phyloP scores from a whole-genome alignment of 164 flowering plant species.

The Cinnamomum chago region DNA sequence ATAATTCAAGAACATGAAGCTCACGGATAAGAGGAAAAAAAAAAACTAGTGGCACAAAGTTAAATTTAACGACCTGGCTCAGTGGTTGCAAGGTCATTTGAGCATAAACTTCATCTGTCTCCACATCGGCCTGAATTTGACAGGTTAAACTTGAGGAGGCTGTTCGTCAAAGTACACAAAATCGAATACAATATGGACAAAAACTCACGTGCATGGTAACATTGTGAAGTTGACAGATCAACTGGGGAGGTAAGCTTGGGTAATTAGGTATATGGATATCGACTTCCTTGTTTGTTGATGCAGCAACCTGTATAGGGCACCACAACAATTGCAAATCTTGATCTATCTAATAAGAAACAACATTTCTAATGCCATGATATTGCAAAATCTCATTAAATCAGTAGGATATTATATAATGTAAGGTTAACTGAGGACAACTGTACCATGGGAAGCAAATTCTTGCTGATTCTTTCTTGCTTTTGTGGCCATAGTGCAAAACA shows the following conservation, averaged over 20 bases:
- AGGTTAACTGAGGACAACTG: neutral
- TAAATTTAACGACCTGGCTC: constrained; percentile 43
- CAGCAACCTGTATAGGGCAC: constrained; percentile 55
- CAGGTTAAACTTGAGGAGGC: constrained; percentile 10
- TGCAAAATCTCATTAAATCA: neutral
- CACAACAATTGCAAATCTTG: neutral
- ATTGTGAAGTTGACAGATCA: constrained; percentile 89
- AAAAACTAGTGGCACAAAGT: neutral
- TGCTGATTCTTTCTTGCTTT: neutral
- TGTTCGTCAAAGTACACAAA: neutral
- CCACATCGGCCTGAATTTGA: constrained; percentile 75
- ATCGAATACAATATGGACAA: neutral
- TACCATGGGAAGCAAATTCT: neutral
- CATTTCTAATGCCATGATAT: neutral
- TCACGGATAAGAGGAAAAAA: neutral
- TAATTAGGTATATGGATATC: constrained; percentile 85
- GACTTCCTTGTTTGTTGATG: constrained; percentile 84
- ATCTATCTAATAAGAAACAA: too few species aligned
- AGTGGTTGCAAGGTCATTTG: constrained; percentile 94
- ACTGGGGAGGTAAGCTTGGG: constrained; percentile 89
- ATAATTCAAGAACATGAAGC: neutral
- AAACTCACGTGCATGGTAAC: constrained; percentile 87
- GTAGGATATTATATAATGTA: neutral
- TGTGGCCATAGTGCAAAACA: neutral
- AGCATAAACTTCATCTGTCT: constrained; percentile 93